phyloP scores from a whole-genome alignment of 176 grass and related monocot genomes.

The Oryza longistaminata region DNA sequence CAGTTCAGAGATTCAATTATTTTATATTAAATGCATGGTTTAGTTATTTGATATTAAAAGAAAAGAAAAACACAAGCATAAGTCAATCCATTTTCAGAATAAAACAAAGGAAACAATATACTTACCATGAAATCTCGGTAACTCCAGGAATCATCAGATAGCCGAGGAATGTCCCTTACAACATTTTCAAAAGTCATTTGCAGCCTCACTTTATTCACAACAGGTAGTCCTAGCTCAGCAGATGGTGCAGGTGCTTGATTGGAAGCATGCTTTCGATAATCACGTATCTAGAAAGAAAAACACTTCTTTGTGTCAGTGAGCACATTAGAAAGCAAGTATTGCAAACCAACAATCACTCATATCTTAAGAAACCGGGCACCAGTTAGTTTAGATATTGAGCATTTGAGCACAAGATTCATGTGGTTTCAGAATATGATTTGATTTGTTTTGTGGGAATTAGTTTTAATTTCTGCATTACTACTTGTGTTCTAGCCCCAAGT shows the following conservation, averaged over 20 bases:
- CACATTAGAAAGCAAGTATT: slow-evolving; percentile 14
- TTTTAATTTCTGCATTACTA: slow-evolving; percentile 7
- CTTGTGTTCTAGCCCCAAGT: neutral
- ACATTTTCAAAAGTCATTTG: slow-evolving; percentile 98
- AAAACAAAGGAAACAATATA: slow-evolving; percentile 25
- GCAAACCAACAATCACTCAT: neutral
- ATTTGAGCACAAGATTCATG: neutral
- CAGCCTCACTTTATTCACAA: slow-evolving; percentile 76
- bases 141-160: slow-evolving; percentile 98
- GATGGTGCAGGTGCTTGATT: slow-evolving; percentile 56
- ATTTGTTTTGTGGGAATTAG: neutral
- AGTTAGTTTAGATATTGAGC: slow-evolving; percentile 20
- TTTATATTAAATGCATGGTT: slow-evolving; percentile 1
- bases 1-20: neutral
- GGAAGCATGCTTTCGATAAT: slow-evolving; percentile 62
- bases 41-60: neutral
- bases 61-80: neutral
- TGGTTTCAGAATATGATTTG: slow-evolving; percentile 10
- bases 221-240: slow-evolving; percentile 55
- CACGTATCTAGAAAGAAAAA: slow-evolving; percentile 60
- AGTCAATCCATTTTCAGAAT: slow-evolving; percentile 1
- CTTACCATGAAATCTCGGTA: slow-evolving; percentile 97
- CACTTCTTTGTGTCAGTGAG: neutral
- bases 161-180: slow-evolving; percentile 75
- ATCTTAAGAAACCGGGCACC: neutral